Base-by-base conservation (phyloP, 2,329 filamentous ascomycete species). In the Fonsecaea pedrosoi region DNA sequence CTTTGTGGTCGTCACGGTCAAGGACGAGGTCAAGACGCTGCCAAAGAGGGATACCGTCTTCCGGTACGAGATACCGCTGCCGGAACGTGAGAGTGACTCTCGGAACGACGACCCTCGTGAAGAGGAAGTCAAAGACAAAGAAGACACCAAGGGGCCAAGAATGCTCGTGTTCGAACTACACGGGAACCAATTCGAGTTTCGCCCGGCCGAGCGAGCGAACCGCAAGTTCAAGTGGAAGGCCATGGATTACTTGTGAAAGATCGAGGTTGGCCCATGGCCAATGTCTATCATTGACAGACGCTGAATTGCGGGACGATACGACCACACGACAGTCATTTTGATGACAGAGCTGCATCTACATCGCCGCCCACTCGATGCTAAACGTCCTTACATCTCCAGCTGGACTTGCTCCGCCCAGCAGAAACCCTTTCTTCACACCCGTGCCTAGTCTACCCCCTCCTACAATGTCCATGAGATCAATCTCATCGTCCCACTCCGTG, bases 31-130 rank as follows among this genome's bases (percentile, higher is more conserved):
- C 10, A 68, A 65, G 65, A 73, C 87, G 48, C 84, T 98, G 64
- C 94, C 95, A 3, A 99, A 99, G 77, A 93, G 96, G 76, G 90
- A 93, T 45, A 94, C 93, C 0, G 84, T 94, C 18, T 98, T 99
- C 74, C 86, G 88, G 21, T 87, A 98, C 71, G 84, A 87, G 70
- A 83, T 98, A 9, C 87, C 89, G 0, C 76, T 84, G 15, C 76
- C 75, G 4, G 72, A 65, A 25, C 67, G 72, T 55, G 70, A 71
- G 7, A 64, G 68, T 18, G 74, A 69, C 68, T 63, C 1, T 50
- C 21, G 69, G 25, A 67, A 74, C 0, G 57, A 67, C 9, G 50
- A 2, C 9, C 18, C 45, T 21, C 45, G 32, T 50, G 25, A 45
- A n/a, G 12, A 54, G 48, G 56, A 60, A 10, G 30, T 54, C 37